phyloP scores from a whole-genome alignment of 2,329 filamentous ascomycete species.

The Alternaria sp. region DNA sequence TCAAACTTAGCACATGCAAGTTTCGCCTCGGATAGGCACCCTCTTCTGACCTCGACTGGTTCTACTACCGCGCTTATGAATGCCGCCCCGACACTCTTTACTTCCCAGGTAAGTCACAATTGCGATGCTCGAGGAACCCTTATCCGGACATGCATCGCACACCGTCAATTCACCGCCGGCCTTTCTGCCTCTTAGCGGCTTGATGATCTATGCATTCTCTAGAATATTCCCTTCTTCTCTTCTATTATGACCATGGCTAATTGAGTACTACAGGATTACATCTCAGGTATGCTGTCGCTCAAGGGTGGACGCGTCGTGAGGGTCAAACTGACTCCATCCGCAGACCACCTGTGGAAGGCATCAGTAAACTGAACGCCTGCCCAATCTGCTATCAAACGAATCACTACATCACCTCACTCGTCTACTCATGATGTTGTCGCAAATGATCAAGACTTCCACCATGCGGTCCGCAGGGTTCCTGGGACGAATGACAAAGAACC shows the following conservation, averaged over 20 bases:
- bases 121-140: slow-evolving; percentile 29
- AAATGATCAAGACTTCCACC: slow-evolving; percentile 62
- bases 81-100: slow-evolving; percentile 61
- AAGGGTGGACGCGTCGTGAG: slow-evolving; percentile 25
- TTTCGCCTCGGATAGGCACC: slow-evolving; percentile 22
- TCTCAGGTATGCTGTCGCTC: slow-evolving; percentile 62
- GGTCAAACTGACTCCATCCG: slow-evolving; percentile 36
- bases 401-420: slow-evolving; percentile 31
- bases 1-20: slow-evolving; percentile 6
- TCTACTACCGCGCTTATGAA: slow-evolving; percentile 56
- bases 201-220: slow-evolving; percentile 18
- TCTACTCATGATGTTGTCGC: slow-evolving; percentile 61
- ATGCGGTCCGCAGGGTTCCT: slow-evolving; percentile 54
- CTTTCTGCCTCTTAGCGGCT: slow-evolving; percentile 16
- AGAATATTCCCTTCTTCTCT: slow-evolving; percentile 7
- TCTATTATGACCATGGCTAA: slow-evolving; percentile 46
- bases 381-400: slow-evolving; percentile 26
- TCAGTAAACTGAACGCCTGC: slow-evolving; percentile 64
- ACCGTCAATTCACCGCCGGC: slow-evolving; percentile 40
- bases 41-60: slow-evolving; percentile 38
- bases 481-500: slow-evolving; percentile 58
- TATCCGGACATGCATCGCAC: slow-evolving; percentile 44
- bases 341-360: slow-evolving; percentile 74
- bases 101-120: slow-evolving; percentile 60
- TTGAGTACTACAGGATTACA: slow-evolving; percentile 64